phyloP scores from a whole-genome alignment of 75 land plant species.

The Isoetes taiwanensis region DNA sequence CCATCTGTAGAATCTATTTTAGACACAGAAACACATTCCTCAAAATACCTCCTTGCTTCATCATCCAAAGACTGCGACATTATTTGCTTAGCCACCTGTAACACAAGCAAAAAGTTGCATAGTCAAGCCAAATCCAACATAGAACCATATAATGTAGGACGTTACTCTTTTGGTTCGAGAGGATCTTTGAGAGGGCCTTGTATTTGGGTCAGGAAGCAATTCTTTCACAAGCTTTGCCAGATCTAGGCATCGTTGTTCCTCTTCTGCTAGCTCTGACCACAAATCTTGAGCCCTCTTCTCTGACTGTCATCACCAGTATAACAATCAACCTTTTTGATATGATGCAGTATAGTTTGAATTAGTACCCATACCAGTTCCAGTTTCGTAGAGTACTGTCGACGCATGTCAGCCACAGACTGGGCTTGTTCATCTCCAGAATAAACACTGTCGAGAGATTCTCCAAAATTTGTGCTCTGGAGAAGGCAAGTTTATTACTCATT shows the following conservation, averaged over 20 bases:
- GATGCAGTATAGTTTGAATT: too few relatives aligned
- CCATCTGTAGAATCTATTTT: conserved; percentile 56
- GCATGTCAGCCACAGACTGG: conserved; percentile 38
- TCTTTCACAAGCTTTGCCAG: conserved; percentile 56
- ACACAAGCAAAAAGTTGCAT: too few relatives aligned
- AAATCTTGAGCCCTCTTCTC: conserved; percentile 63
- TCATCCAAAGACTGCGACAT: conserved; percentile 52
- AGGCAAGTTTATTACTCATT: too few relatives aligned
- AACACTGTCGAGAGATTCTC: too few relatives aligned
- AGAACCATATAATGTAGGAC: too few relatives aligned
- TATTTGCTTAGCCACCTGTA: conserved; percentile 20
- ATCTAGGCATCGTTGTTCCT: conserved; percentile 62
- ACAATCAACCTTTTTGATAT: background rate
- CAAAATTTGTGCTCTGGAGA: too few relatives aligned
- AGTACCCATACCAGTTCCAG: conserved; percentile 66
- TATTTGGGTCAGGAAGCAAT: conserved; percentile 30
- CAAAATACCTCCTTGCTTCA: conserved; percentile 75
- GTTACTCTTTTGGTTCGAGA: conserved; percentile 29
- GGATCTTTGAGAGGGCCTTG: conserved; percentile 17
- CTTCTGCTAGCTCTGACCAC: conserved; percentile 52
- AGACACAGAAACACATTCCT: conserved; percentile 76
- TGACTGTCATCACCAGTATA: conserved; percentile 29
- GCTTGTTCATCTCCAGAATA: too few relatives aligned
- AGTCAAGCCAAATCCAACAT: too few relatives aligned
- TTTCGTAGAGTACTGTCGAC: conserved; percentile 41